Percentiles rank a stretch among this genome's conserved stretches.
These are phyloP conservation scores for Cercospora janseana DNA, from an alignment of 2,329 filamentous ascomycete genomes.

Conservation along the genomic window DNA sequence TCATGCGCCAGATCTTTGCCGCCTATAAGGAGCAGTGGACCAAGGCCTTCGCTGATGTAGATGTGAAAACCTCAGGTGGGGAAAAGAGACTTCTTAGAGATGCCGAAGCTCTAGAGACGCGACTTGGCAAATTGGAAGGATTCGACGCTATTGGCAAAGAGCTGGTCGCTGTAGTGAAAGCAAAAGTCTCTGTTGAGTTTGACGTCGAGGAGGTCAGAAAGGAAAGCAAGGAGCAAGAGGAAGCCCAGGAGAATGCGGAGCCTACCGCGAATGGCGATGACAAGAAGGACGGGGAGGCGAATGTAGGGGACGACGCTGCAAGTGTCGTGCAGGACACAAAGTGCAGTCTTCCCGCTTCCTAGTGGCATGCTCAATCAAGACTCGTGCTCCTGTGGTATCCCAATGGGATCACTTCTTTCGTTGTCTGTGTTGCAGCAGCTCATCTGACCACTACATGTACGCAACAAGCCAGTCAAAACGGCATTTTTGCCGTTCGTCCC, in stretches of 20 bases:
- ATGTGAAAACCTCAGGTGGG: slow-evolving; percentile 64
- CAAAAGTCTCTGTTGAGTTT: slow-evolving; percentile 47
- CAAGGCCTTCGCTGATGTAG: slow-evolving; percentile 64
- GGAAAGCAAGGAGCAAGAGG: slow-evolving; percentile 3
- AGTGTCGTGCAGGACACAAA: slow-evolving; percentile 1
- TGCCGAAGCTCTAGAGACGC: slow-evolving; percentile 67
- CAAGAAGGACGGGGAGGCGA: slow-evolving; percentile 2
- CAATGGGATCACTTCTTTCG: slow-evolving; percentile 2
- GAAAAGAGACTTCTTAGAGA: slow-evolving; percentile 78
- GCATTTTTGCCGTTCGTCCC: too few species aligned
- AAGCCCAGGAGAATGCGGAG: not conserved
- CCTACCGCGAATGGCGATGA: not conserved
- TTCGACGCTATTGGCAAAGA: slow-evolving; percentile 62
- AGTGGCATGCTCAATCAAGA: slow-evolving; percentile 5
- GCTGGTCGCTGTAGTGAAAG: slow-evolving; percentile 41
- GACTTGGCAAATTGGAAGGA: slow-evolving; percentile 74
- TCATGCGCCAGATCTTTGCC: slow-evolving; percentile 81
- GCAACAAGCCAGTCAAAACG: too few species aligned
- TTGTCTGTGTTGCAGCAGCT: not conserved
- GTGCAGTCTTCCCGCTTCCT: not conserved
- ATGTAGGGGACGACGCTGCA: not conserved
- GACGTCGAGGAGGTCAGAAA: slow-evolving; percentile 14
- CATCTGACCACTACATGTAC: too few species aligned
- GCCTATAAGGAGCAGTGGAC: slow-evolving; percentile 80
- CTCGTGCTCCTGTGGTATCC: slow-evolving; percentile 1